Base-by-base conservation (phyloP, 805 yeast species). In the Wickerhamiella brachini region DNA sequence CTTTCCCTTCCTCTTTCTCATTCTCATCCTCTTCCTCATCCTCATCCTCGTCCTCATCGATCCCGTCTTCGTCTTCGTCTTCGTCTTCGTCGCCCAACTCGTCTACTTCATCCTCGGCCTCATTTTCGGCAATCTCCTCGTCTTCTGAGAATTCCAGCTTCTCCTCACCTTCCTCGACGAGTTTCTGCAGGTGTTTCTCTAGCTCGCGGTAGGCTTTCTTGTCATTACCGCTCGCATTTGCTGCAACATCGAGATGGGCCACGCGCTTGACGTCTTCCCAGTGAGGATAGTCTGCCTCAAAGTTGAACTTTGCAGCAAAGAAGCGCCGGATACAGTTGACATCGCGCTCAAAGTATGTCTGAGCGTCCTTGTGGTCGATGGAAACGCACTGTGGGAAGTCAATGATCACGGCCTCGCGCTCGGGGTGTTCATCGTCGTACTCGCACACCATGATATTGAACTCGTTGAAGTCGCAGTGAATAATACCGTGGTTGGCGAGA, bases 311-410 rank as follows among this genome's bases (percentile, higher is more conserved):
- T 64, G 79, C 80, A 54, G 74, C 80, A 69, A 93, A 93, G 62
- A 90, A 93, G 45, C 80, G 73, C 55, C 88, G 75, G 50, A 93
- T 81, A 66, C 97, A 89, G 52, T 86, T 85, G 22, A 93, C 94
- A 68, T 93, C 99, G 69, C 99, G 77, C 59, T 85, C 79, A 67
- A 93, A 93, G 65, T 86, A 89, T 52, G 74, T 77, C 55, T 82
- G 82, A 6, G 97, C 97, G 64, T 93, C 96, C 2, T 72, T 74
- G 63, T 93, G 99, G 57, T 84, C 89, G 45, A 85, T 85, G 21
- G 96, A 86, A 17, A 93, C 84, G 78, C 97, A 90, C 68, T 93
- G 99, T 2, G 99, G 99, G 73, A 93, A 93, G 73, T 93, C 99
- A 61, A 93, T 90, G 24, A 93, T 95, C 20, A 89, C 83, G 60